These are phyloP conservation scores for Drechmeria coniospora DNA, from an alignment of 2,329 filamentous ascomycete species.

Conservation along the genomic window DNA sequence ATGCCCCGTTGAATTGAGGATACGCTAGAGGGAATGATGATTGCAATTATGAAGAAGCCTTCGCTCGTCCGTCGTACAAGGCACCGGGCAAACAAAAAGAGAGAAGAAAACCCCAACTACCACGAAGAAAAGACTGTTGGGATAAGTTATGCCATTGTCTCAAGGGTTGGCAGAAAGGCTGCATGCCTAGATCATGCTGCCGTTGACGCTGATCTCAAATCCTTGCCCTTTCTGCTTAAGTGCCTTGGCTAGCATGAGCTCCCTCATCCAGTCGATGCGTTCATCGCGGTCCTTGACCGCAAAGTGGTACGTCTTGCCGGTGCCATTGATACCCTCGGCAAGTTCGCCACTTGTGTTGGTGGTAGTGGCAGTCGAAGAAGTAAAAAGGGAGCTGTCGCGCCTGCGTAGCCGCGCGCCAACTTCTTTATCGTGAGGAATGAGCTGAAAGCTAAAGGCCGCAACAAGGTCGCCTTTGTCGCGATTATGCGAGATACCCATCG, in stretches of 20 bases:
- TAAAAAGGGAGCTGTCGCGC: constrained; percentile 35
- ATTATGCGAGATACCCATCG: constrained; percentile 46
- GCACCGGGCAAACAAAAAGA: no score
- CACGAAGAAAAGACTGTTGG: no score
- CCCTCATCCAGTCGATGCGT: constrained; percentile 93
- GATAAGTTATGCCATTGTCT: neutral
- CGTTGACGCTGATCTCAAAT: constrained; percentile 70
- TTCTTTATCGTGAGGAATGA: constrained; percentile 54
- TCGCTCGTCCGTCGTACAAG: no score
- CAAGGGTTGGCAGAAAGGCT: neutral
- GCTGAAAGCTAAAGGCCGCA: constrained; percentile 69
- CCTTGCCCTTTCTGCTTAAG: constrained; percentile 71
- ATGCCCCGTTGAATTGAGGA: no score
- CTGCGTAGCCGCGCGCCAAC: constrained; percentile 33
- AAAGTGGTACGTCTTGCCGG: constrained; percentile 83
- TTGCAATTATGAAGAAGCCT: no score
- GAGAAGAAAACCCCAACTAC: no score
- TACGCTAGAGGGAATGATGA: no score
- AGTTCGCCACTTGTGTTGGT: constrained; percentile 14
- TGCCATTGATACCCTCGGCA: constrained; percentile 38
- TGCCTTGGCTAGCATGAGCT: constrained; percentile 82
- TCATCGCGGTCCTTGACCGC: constrained; percentile 77
- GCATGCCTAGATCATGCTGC: constrained; percentile 43
- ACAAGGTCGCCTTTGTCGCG: constrained; percentile 40
- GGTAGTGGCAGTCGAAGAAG: no score